A percentile compares a stretch with the other conserved stretches of the same genome.
Evolutionary conservation across 495 filamentous ascomycete species (phyloP).

Genomic region (Bacidia gigantensis): DNA sequence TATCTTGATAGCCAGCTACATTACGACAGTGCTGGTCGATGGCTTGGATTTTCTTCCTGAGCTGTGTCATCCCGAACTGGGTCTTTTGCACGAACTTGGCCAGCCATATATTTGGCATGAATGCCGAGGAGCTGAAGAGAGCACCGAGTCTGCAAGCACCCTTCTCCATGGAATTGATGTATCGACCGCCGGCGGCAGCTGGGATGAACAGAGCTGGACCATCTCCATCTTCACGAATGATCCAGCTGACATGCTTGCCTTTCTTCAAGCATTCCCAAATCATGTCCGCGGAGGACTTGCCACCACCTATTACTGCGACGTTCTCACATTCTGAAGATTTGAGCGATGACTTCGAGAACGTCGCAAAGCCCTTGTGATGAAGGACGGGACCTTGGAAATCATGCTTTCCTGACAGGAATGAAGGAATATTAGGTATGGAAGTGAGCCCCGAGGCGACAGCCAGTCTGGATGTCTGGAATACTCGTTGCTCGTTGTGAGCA

Average conservation of each 20-base stretch:
- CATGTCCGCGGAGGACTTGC: conserved; percentile 34
- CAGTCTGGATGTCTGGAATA: conserved; percentile 21
- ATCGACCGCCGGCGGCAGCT: conserved; percentile 19
- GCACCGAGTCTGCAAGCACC: conserved; percentile 9
- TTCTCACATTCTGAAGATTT: conserved; percentile 19
- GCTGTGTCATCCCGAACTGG: conserved; percentile 15
- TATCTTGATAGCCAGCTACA: conserved; percentile 6
- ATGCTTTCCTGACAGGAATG: conserved; percentile 15
- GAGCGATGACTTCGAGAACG: conserved; percentile 18
- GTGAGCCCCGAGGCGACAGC: conserved; percentile 30
- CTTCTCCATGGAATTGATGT: conserved; percentile 16
- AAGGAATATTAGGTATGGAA: conserved; percentile 26
- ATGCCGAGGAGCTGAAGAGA: conserved; percentile 7
- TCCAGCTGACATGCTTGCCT: conserved; percentile 28
- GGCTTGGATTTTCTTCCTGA: conserved; percentile 18
- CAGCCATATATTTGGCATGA: conserved; percentile 22
- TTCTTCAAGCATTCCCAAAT: conserved; percentile 26
- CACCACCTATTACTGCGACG: conserved; percentile 27
- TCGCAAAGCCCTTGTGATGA: conserved; percentile 29
- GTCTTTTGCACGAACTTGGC: conserved; percentile 23
- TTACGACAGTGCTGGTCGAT: conserved; percentile 10
- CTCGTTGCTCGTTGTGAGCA: not conserved
- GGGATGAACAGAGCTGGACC: conserved; percentile 17
- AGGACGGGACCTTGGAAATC: conserved; percentile 25
- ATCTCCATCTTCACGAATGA: conserved; percentile 26